Evolutionary conservation across 225 moss, liverwort and hornwort genomes (phyloP).

Genomic region (Neckera pumila): DNA sequence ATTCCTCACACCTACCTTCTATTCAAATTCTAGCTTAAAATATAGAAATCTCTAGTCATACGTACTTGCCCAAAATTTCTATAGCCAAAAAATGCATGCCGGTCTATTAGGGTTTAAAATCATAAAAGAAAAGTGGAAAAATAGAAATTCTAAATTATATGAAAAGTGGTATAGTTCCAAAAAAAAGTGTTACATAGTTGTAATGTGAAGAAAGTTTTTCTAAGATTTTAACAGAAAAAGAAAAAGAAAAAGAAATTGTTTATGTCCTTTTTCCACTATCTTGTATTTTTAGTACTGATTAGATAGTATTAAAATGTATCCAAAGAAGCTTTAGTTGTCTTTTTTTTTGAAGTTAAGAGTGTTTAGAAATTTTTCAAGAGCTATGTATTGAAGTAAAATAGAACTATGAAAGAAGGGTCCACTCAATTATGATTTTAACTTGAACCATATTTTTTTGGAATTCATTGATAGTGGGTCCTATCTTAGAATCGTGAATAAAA

Average conservation of each 20-base stretch:
- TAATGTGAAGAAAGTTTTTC: not conserved
- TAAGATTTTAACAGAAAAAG: not conserved
- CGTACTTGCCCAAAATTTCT: no score
- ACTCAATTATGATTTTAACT: not conserved
- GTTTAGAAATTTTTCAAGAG: no score
- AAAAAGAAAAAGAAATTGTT: no score
- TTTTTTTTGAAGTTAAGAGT: not conserved
- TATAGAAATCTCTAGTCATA: no score
- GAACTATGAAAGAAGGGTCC: not conserved
- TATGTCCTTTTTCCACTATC: no score
- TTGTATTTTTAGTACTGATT: no score
- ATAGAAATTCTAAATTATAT: not conserved
- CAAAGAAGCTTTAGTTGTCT: not conserved
- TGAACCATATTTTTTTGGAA: not conserved
- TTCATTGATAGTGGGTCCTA: not conserved
- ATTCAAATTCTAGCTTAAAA: no score
- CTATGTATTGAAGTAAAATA: not conserved
- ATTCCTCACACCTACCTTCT: no score
- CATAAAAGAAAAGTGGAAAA: not conserved
- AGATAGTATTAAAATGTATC: not conserved
- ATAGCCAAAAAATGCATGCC: no score
- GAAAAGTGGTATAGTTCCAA: not conserved
- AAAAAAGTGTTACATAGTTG: accelerated
- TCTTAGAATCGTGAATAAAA: not conserved
- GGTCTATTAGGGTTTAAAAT: no score